Evolutionary conservation across 805 yeast genomes (phyloP), one percentile per base, ranked within the genome.

Genomic region (Middelhovenomyces tepae): DNA sequence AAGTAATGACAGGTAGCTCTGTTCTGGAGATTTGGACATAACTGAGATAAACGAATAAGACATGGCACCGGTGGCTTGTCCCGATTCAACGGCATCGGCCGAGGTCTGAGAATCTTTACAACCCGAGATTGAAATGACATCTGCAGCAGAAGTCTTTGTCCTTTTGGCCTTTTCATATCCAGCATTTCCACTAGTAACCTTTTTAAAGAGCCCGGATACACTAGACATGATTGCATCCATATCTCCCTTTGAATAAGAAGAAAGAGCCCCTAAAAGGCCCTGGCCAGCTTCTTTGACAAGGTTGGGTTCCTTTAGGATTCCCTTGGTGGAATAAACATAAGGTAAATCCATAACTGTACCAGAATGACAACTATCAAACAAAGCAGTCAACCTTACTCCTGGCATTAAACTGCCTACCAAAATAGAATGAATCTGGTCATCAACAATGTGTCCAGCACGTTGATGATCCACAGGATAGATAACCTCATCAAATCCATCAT

Each of bases 321-420:
- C 94, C 51, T 81, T 79, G 11, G 89, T 81, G 3, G 91, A 79
- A 56, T 84, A 84, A 30, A 72, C 65, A 46, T 72, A 84, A 1
- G 94, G 94, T 38, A 84, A 60, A 54, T 84, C 94, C 43, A 84
- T 56, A 1, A 72, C 89, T 1, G 89, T 73, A 8, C 94, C 94
- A 1, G 89, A 79, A 52, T 84, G 94, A 53, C 94, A 84, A 8
- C 85, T 77, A 57, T 84, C 94, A 46, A 78, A 83, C 38, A 83
- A 59, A 0, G 87, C 86, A 3, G 93, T 83, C 34, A 84, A 60
- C 39, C 87, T 67, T 28, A 78, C 78, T 28, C 94, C 94, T 1
- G 75, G 67, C 9, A 71, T 78, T 43, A 84, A 62, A 1, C 85
- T 73, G 39, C 59, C 62, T 16, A 84, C 93, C 71, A 84, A 57